Evolutionary conservation across 1,284 basidiomycete genomes (phyloP).

Genomic region (Microbotryomycetes sp.): DNA sequence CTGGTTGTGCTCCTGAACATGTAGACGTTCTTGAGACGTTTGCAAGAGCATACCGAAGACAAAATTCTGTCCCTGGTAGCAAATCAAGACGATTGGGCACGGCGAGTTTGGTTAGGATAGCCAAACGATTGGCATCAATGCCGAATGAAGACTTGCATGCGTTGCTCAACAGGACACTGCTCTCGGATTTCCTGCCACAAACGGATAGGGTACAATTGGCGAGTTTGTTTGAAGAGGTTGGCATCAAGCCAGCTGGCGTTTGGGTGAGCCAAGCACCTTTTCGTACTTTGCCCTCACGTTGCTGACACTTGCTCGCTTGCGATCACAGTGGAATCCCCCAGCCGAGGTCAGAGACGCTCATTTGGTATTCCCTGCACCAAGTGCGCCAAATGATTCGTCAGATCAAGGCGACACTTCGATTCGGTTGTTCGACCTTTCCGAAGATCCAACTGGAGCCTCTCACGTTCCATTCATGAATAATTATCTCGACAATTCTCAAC

Average conservation of each 20-base stretch:
- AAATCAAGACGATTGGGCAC: slow-evolving; percentile 43
- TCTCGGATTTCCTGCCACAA: slow-evolving; percentile 42
- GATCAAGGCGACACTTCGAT: slow-evolving; percentile 19
- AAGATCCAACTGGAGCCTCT: slow-evolving; percentile 40
- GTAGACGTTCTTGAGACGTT: slow-evolving; percentile 33
- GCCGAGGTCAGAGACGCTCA: slow-evolving; percentile 15
- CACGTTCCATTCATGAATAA: slow-evolving; percentile 40
- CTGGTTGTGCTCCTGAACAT: slow-evolving; percentile 13
- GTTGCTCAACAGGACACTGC: slow-evolving; percentile 39
- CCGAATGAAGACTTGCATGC: slow-evolving; percentile 36
- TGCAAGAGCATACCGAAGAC: slow-evolving; percentile 37
- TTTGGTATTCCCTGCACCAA: slow-evolving; percentile 29
- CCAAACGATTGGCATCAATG: slow-evolving; percentile 36
- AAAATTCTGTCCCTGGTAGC: slow-evolving; percentile 27
- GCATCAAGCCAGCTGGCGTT: slow-evolving; percentile 32
- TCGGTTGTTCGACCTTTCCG: slow-evolving; percentile 37
- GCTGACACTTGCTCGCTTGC: slow-evolving; percentile 15
- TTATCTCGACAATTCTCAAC: slow-evolving; percentile 39
- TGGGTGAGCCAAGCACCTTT: slow-evolving; percentile 31
- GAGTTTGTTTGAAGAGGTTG: slow-evolving; percentile 36
- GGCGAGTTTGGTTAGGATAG: slow-evolving; percentile 41
- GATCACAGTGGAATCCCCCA: slow-evolving; percentile 31
- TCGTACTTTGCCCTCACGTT: background rate
- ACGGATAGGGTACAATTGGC: slow-evolving; percentile 39
- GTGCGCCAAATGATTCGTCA: slow-evolving; percentile 3